Conservation (phyloP, 2,329 filamentous ascomycete genomes). For the Xylaria sp. region DNA sequence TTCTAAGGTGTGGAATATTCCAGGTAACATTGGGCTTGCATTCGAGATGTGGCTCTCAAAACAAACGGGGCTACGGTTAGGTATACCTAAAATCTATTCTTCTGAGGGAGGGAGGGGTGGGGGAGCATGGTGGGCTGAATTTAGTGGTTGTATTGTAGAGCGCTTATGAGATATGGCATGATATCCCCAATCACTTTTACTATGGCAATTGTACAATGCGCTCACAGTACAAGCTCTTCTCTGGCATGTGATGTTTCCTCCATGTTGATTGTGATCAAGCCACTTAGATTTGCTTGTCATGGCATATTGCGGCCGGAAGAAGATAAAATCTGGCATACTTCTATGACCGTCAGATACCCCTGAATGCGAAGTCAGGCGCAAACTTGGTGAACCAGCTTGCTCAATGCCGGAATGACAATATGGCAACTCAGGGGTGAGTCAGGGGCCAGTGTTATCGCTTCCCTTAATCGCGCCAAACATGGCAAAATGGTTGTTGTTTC, state of each 20-base stretch:
- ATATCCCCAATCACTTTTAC: slow-evolving; percentile 36
- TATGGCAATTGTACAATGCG: not conserved
- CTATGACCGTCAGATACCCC: not conserved
- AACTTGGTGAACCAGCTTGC: no score
- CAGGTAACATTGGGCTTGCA: not conserved
- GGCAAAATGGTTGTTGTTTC: not conserved
- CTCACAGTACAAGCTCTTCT: not conserved
- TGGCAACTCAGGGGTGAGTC: not conserved
- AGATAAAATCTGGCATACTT: not conserved
- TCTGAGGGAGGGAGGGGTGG: not conserved
- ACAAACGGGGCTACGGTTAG: not conserved
- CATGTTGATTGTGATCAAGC: not conserved
- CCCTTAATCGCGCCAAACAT: not conserved
- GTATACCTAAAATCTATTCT: not conserved
- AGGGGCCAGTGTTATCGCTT: not conserved
- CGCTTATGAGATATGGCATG: slow-evolving; percentile 37
- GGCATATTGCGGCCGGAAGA: not conserved
- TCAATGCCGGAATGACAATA: no score
- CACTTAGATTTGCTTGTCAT: not conserved
- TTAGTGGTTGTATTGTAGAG: slow-evolving; percentile 9
- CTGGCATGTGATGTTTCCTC: not conserved
- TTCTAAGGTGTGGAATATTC: slow-evolving; percentile 36
- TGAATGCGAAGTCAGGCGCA: not conserved
- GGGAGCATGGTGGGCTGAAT: not conserved
- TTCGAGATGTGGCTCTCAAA: not conserved